Conservation (phyloP, 2,329 filamentous ascomycete genomes). For the Ilyonectria mors-panacis region DNA sequence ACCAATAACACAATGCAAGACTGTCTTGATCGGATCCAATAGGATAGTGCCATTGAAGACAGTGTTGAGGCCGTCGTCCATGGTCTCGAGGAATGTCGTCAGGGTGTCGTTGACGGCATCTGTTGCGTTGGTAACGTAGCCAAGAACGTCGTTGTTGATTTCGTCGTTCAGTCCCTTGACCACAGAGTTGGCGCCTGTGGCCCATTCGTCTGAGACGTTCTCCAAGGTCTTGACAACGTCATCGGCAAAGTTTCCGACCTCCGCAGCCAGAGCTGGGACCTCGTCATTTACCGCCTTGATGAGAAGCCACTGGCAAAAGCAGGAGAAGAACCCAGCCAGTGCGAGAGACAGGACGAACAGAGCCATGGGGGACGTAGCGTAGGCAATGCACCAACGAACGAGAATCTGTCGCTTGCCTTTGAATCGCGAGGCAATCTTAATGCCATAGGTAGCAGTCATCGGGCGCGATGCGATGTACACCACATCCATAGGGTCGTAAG, state of each 20-base stretch:
- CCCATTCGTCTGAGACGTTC: constrained; percentile 83
- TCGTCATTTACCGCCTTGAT: constrained; percentile 80
- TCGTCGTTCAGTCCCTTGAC: constrained; percentile 79
- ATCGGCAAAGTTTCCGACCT: constrained; percentile 85
- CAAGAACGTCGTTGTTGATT: constrained; percentile 88
- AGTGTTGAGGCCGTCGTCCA: constrained; percentile 79
- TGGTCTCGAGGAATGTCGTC: constrained; percentile 84
- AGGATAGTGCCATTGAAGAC: constrained; percentile 89
- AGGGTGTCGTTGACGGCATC: constrained; percentile 87
- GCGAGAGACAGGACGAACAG: constrained; percentile 90
- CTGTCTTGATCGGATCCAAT: constrained; percentile 81
- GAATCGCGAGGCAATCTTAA: constrained; percentile 78
- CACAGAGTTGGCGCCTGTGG: constrained; percentile 80
- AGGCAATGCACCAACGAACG: constrained; percentile 86
- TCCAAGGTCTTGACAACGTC: constrained; percentile 82
- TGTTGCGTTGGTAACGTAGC: constrained; percentile 89
- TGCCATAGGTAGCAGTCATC: constrained; percentile 79
- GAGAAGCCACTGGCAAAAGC: constrained; percentile 86
- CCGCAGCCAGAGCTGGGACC: constrained; percentile 79
- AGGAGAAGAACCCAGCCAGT: constrained; percentile 85
- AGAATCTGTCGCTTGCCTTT: constrained; percentile 78
- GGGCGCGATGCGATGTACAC: constrained; percentile 90
- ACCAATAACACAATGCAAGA: constrained; percentile 89
- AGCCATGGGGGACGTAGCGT: constrained; percentile 87
- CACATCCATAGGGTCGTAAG: constrained; percentile 87